These are phyloP conservation scores for Linderniella brevidens DNA, from an alignment of 257 asterid genomes.

Conservation along the genomic window DNA sequence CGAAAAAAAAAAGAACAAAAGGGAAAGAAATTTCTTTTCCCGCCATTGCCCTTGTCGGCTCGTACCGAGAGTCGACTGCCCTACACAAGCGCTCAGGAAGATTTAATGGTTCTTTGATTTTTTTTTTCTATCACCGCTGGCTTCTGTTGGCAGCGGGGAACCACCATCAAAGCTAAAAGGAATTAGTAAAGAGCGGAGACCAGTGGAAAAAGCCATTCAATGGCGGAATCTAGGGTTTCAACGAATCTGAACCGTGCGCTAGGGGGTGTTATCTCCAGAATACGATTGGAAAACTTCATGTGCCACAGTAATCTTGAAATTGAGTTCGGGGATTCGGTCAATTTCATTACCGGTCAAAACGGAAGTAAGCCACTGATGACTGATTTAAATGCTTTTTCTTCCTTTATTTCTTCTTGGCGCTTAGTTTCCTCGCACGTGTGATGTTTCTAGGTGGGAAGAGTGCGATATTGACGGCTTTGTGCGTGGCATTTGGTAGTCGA, in stretches of 20 bases:
- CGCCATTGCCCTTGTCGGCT: too few relatives aligned
- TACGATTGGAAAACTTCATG: conserved; percentile 81
- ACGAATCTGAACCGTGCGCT: conserved; percentile 18
- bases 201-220: background rate
- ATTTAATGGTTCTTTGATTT: too few relatives aligned
- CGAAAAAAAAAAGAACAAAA: too few relatives aligned
- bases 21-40: too few relatives aligned
- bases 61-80: too few relatives aligned
- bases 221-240: conserved; percentile 46
- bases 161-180: background rate
- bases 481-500: conserved; percentile 88
- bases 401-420: background rate
- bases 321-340: conserved; percentile 55
- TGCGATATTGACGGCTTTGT: conserved; percentile 80
- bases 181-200: conserved; percentile 1
- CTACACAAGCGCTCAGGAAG: too few relatives aligned
- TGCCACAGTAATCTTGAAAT: conserved; percentile 80
- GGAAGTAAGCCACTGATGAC: conserved; percentile 46
- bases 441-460: conserved; percentile 69
- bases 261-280: conserved; percentile 66
- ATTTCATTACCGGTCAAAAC: conserved; percentile 92
- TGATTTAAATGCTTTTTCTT: background rate
- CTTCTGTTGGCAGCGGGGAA: background rate
- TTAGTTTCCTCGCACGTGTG: background rate
- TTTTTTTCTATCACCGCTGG: too few relatives aligned